These are phyloP conservation scores for Terfezia boudieri DNA, from an alignment of 495 filamentous ascomycete species.

Conservation along the genomic window DNA sequence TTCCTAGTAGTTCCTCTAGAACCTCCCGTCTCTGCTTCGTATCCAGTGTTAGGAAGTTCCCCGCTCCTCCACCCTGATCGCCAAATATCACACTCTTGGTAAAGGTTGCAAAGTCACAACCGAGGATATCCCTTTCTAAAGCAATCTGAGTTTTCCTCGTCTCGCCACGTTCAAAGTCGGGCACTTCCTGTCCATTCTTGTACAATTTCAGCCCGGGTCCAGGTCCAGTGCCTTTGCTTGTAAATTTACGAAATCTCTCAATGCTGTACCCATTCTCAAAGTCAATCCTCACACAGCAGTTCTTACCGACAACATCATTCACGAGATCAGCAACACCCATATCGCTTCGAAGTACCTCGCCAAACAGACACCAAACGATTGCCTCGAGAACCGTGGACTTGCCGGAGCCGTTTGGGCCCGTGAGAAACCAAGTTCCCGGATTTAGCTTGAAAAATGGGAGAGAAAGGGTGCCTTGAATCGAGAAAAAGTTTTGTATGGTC, in stretches of 20 bases:
- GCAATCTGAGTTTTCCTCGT: slow-evolving; percentile 12
- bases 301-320: slow-evolving; percentile 16
- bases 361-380: slow-evolving; percentile 21
- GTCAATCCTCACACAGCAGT: slow-evolving; percentile 15
- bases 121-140: slow-evolving; percentile 16
- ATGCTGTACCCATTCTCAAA: slow-evolving; percentile 20
- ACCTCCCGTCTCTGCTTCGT: slow-evolving; percentile 12
- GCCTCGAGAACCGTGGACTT: slow-evolving; percentile 21
- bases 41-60: slow-evolving; percentile 18
- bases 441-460: slow-evolving; percentile 16
- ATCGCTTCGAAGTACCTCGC: slow-evolving; percentile 12
- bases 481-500: slow-evolving; percentile 20
- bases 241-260: slow-evolving; percentile 15
- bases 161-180: slow-evolving; percentile 14
- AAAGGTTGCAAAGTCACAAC: slow-evolving; percentile 19
- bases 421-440: slow-evolving; percentile 16
- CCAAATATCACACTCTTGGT: slow-evolving; percentile 17
- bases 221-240: neutral
- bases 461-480: slow-evolving; percentile 16
- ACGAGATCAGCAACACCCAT: slow-evolving; percentile 15
- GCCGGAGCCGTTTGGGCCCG: slow-evolving; percentile 15
- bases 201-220: slow-evolving; percentile 13
- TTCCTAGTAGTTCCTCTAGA: slow-evolving; percentile 16
- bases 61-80: slow-evolving; percentile 15
- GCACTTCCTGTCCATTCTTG: slow-evolving; percentile 12